Base-by-base conservation (phyloP, 2,329 filamentous ascomycete species). In the Colletotrichum theobromicola region DNA sequence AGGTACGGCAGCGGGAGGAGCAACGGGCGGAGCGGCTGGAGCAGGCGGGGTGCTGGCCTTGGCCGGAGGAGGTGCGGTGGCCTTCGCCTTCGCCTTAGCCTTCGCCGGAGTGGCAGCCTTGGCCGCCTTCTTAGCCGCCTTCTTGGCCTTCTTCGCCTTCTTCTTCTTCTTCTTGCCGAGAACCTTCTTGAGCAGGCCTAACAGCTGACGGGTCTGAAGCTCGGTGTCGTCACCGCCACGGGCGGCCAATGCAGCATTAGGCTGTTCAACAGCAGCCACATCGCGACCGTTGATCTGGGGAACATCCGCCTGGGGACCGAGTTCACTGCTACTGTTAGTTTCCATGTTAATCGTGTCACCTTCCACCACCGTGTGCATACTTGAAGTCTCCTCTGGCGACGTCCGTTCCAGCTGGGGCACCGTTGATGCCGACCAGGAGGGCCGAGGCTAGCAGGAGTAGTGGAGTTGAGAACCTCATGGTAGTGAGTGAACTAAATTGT, bases 391-490 rank as follows among this genome's bases (percentile, higher is more conserved):
- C 12, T 13, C 12, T 24, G 18, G 57, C 57, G 3, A 75, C 62
- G 15, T 64, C 63, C 2, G n/a, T 58, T 21, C 67, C 67, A 18
- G 72, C 63, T 18, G 72, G 72, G 12, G 72, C 72, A 72, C 72
- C 72, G 15, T 75, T 62, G 62, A 75, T 75, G 62, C 72, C 69
- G 8, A 75, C 72, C 28, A 75, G 57, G 18, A 75, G 69, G 21
- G 69, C 68, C 46, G 72, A 75, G 42, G 69, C 72, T 18, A 75
- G 72, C 26, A 72, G 16, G 28, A 75, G 62, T 34, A 62, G n/a
- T 8, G 68, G 57, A 13, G 68, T 67, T 50, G 63, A 67, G 57
- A 32, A 72, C 53, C 62, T 72, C 72, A 75, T 75, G 3, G 32
- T 72, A 63, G 21, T 46, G 57, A 67, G 18, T 50, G 57, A 60